phyloP scores from a whole-genome alignment of 345 rosid species.

The Gossypium longicalyx region DNA sequence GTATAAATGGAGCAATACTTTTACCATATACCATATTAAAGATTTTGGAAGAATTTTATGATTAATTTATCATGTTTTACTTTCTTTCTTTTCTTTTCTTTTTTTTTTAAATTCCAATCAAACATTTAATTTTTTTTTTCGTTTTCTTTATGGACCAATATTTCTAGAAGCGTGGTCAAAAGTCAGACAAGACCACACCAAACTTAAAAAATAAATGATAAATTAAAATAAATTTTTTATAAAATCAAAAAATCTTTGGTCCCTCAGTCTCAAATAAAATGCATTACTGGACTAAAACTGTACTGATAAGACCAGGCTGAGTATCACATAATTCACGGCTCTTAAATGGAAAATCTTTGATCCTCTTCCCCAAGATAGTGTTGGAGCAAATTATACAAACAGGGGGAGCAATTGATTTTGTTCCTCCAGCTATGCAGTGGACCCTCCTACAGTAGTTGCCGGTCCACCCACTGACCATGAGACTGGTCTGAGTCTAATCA shows the following conservation, averaged over 20 bases:
- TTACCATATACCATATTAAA: not conserved
- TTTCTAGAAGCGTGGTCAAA: not conserved
- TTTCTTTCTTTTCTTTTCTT: no score
- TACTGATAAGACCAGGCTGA: not conserved
- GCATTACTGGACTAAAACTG: not conserved
- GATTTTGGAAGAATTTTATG: no score
- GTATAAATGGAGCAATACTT: not conserved
- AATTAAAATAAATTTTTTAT: no score
- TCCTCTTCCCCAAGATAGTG: constrained; percentile 4
- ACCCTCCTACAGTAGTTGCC: not conserved
- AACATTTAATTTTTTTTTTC: no score
- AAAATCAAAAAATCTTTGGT: no score
- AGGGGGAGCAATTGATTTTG: constrained; percentile 10
- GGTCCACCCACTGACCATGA: constrained; percentile 13
- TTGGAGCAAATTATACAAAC: not conserved
- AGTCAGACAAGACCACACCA: not conserved
- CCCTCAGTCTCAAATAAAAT: no score
- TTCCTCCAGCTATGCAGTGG: constrained; percentile 34
- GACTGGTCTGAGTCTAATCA: constrained; percentile 23
- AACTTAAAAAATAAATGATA: not conserved
- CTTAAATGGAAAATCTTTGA: not conserved
- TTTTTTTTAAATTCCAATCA: no score
- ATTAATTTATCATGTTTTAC: no score
- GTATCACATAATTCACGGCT: not conserved
- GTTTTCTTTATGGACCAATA: not conserved